phyloP scores from a whole-genome alignment of 2,329 filamentous ascomycete genomes.

The Aspergillus pseudonomiae region DNA sequence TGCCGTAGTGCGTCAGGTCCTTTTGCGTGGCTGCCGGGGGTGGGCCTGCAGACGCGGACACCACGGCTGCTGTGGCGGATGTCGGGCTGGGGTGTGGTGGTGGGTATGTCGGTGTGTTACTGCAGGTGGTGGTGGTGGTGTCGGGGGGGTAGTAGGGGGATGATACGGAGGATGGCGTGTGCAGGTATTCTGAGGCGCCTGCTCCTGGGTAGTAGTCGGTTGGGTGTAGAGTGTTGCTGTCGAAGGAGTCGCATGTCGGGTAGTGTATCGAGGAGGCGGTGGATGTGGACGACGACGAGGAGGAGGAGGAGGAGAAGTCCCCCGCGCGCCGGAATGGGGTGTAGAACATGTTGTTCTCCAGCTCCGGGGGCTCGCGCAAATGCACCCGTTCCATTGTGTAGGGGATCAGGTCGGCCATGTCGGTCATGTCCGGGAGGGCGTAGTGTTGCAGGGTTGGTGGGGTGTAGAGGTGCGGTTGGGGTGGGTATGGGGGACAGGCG shows the following conservation, averaged over 20 bases:
- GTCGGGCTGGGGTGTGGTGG: neutral
- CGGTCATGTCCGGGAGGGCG: neutral
- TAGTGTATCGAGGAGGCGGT: neutral
- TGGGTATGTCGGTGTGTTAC: neutral
- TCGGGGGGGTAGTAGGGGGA: neutral
- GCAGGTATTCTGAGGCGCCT: neutral
- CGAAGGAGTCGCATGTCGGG: neutral
- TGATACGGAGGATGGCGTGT: neutral
- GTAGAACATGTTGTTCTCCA: neutral
- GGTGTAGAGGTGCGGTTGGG: neutral
- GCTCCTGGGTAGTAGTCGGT: neutral
- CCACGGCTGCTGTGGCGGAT: neutral
- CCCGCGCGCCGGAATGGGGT: neutral
- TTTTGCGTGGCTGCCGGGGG: constrained; percentile 4
- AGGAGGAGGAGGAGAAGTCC: neutral
- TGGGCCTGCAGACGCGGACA: neutral
- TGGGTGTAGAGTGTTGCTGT: neutral
- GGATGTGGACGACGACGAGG: neutral
- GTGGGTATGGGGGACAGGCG: neutral
- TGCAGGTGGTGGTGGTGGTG: neutral
- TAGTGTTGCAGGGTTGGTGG: constrained; percentile 4
- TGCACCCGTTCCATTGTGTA: constrained; percentile 3
- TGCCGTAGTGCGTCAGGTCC: constrained; percentile 38
- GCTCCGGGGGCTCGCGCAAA: neutral
- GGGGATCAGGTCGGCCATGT: neutral